Conservation (phyloP, 768 basidiomycete genomes). For the Melanogaster broomeanus region DNA sequence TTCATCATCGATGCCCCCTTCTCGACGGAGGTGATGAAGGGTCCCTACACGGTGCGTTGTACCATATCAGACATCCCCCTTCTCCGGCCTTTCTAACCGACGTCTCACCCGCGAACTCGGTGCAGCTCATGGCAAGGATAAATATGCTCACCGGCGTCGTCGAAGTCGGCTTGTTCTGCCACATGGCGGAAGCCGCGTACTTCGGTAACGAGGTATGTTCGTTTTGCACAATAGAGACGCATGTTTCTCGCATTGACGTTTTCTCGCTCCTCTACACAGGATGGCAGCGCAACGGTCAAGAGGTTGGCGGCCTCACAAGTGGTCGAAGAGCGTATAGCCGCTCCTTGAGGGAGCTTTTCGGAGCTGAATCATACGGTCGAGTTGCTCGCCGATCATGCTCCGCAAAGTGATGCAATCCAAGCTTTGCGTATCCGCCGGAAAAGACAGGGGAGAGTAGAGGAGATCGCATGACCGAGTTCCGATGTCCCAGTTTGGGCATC, state of each 20-base stretch:
- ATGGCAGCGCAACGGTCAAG: constrained; percentile 70
- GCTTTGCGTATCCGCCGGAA: too few relatives aligned
- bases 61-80: background rate
- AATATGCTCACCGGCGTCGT: constrained; percentile 97
- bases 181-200: constrained; percentile 93
- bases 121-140: constrained; percentile 79
- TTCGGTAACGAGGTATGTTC: constrained; percentile 78
- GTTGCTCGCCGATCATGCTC: too few relatives aligned
- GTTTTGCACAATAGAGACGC: background rate
- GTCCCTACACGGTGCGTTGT: constrained; percentile 58
- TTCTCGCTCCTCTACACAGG: constrained; percentile 41
- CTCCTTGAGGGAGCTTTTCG: too few relatives aligned
- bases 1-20: constrained; percentile 98
- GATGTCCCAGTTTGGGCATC: too few relatives aligned
- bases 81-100: background rate
- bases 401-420: too few relatives aligned
- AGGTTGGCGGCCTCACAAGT: constrained; percentile 31
- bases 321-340: constrained; percentile 18
- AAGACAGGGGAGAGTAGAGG: too few relatives aligned
- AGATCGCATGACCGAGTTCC: too few relatives aligned
- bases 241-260: background rate
- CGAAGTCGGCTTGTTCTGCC: constrained; percentile 98
- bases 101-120: background rate
- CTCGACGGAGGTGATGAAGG: constrained; percentile 60
- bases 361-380: too few relatives aligned